Base-by-base conservation (phyloP, 164 flowering plant genomes). In the Tinospora cordifolia region DNA sequence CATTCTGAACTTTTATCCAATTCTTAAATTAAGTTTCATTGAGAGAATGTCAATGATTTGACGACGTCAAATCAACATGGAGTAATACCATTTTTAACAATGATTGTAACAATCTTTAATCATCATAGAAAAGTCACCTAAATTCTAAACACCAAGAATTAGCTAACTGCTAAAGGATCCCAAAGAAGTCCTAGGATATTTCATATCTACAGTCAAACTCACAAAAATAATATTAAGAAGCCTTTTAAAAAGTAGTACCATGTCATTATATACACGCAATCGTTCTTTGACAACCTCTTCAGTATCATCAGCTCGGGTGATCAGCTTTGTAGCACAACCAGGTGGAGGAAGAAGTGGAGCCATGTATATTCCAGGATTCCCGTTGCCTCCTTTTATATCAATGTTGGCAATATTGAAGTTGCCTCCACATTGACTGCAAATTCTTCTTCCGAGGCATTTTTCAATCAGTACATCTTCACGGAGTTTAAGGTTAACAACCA, bases 401-500 rank as follows among this genome's bases (percentile, higher is more conserved):
- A 93, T 90, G 58, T 77, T 71, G 13, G 98, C 97, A 72, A 93
- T 71, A 76, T 93, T 91, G 62, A 78, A 93, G 73, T 88, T 89
- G 36, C 82, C 83, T 38, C 94, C 92, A 76, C 98, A 93, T 75
- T 91, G 85, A 71, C 92, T 83, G 74, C 98, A 93, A 39, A 83
- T 87, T 79, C 98, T 88, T 76, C 98, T 87, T 66, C 98, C 98
- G 47, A 91, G 90, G 81, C 98, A 93, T 78, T 93, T 93, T 69
- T 85, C 90, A 76, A 93, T 76, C 66, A 93, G 72, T 24, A 88
- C 90, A 74, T 91, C 90, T 81, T 91, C 96, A 34, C 83, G 85
- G 46, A 91, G 94, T 81, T 87, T 91, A 66, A 93, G 79, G 73
- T 93, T 93, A 39, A 93, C 66, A 54, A 90, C 98, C 85, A 93